phyloP scores from a whole-genome alignment of 2,329 filamentous ascomycete species.

The Aspergillus proliferans region DNA sequence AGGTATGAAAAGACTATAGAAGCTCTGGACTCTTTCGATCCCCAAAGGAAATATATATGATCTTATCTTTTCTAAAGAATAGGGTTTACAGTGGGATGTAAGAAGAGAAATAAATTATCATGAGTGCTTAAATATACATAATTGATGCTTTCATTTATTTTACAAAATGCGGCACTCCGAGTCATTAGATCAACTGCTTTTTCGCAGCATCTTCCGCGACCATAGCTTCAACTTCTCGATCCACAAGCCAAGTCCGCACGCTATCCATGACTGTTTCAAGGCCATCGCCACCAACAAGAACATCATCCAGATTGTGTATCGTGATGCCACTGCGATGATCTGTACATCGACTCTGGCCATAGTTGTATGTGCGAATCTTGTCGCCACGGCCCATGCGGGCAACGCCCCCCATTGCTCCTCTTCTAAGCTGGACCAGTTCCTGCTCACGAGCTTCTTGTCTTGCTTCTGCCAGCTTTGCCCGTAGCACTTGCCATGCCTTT shows the following conservation, averaged over 20 bases:
- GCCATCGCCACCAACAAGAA: slow-evolving; percentile 68
- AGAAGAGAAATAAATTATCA: background rate
- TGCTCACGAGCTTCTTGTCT: slow-evolving; percentile 78
- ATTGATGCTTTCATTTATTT: too few species aligned
- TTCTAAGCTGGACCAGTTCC: slow-evolving; percentile 64
- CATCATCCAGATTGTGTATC: slow-evolving; percentile 70
- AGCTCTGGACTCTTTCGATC: slow-evolving; percentile 70
- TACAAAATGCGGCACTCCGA: background rate
- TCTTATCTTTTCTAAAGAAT: background rate
- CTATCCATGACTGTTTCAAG: slow-evolving; percentile 73
- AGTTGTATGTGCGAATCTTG: slow-evolving; percentile 92
- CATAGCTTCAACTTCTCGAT: slow-evolving; percentile 66
- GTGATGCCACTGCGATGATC: slow-evolving; percentile 80
- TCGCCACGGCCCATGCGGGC: slow-evolving; percentile 79
- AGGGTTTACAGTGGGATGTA: too few species aligned
- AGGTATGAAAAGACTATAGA: slow-evolving; percentile 95
- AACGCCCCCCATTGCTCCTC: slow-evolving; percentile 71
- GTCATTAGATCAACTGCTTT: slow-evolving; percentile 2
- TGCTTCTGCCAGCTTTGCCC: slow-evolving; percentile 72
- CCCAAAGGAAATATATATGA: slow-evolving; percentile 75
- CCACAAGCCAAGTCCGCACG: slow-evolving; percentile 67
- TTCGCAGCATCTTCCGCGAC: slow-evolving; percentile 57
- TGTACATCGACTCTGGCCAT: slow-evolving; percentile 70
- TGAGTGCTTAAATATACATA: background rate
- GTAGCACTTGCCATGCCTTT: slow-evolving; percentile 77